A percentile compares a stretch with the other conserved stretches of the same genome.
phyloP scores from a whole-genome alignment of 2,329 filamentous ascomycete species.

The Fusarium ambrosium region DNA sequence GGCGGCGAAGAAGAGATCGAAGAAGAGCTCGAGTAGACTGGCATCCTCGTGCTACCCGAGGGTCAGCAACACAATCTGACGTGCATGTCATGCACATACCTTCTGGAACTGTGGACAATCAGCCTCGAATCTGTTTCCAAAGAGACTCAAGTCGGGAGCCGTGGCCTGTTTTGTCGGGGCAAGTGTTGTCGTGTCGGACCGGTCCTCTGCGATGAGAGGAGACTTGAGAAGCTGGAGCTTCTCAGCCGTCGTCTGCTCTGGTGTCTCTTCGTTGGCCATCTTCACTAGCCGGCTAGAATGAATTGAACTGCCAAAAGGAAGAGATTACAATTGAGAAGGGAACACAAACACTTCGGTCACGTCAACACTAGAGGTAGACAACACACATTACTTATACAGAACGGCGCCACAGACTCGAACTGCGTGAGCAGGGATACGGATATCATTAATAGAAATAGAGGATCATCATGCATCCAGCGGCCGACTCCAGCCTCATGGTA shows the following conservation, averaged over 20 bases:
- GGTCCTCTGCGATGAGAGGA: slow-evolving; percentile 39
- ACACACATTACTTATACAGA: slow-evolving; percentile 23
- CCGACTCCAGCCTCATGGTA: background rate
- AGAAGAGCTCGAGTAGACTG: slow-evolving; percentile 55
- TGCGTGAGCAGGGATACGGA: background rate
- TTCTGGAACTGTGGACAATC: slow-evolving; percentile 45
- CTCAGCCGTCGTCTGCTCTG: slow-evolving; percentile 24
- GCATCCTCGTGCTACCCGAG: slow-evolving; percentile 51
- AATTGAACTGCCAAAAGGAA: background rate
- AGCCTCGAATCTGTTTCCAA: slow-evolving; percentile 43
- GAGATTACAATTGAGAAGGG: background rate
- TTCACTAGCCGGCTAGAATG: slow-evolving; percentile 3
- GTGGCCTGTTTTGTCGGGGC: slow-evolving; percentile 1
- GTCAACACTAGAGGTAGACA: background rate
- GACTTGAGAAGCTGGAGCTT: slow-evolving; percentile 52
- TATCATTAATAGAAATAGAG: background rate
- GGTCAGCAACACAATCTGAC: background rate
- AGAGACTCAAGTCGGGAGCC: slow-evolving; percentile 40
- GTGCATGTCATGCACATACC: slow-evolving; percentile 20
- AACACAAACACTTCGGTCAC: background rate
- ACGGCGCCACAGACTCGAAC: background rate
- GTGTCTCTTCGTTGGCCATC: slow-evolving; percentile 34
- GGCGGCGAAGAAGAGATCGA: slow-evolving; percentile 63
- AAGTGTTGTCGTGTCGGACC: slow-evolving; percentile 27
- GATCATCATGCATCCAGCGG: background rate